A percentile compares a stretch with the other conserved stretches of the same genome.
Conservation (phyloP, 148 eudicot genomes). For the Camellia sinensis region DNA sequence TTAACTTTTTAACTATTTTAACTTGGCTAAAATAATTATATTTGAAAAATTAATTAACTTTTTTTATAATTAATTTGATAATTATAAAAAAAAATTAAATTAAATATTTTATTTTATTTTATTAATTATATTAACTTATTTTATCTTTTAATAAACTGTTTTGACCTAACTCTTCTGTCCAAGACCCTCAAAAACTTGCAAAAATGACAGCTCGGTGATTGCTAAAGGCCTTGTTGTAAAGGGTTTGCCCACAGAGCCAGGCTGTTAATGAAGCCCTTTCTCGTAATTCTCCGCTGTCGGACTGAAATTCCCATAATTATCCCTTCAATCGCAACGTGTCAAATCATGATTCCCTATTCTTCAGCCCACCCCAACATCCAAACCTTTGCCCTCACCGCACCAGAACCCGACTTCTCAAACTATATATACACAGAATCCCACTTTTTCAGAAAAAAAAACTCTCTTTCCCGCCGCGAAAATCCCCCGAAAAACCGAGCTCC, state of each 20-base stretch:
- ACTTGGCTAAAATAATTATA: too few species aligned
- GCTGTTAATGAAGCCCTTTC: background rate
- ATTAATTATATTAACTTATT: too few species aligned
- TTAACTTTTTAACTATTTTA: too few species aligned
- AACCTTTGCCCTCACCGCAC: background rate
- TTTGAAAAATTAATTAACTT: too few species aligned
- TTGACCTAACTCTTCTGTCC: too few species aligned
- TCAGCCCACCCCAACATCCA: too few species aligned
- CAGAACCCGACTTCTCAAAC: too few species aligned
- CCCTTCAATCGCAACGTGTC: background rate
- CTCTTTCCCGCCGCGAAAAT: background rate
- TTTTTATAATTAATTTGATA: too few species aligned
- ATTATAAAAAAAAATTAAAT: too few species aligned
- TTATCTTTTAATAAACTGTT: too few species aligned
- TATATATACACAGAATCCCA: background rate
- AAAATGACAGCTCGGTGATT: background rate
- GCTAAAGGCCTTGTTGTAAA: background rate
- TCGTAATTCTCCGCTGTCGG: background rate
- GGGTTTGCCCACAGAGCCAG: background rate
- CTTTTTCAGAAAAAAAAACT: background rate
- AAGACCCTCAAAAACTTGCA: background rate
- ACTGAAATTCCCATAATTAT: background rate
- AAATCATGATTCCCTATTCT: background rate
- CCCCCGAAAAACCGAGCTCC: background rate
- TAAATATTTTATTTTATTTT: too few species aligned